These are phyloP conservation scores for Aspergillus sp. DNA, from an alignment of 2,329 filamentous ascomycete species.

Conservation along the genomic window DNA sequence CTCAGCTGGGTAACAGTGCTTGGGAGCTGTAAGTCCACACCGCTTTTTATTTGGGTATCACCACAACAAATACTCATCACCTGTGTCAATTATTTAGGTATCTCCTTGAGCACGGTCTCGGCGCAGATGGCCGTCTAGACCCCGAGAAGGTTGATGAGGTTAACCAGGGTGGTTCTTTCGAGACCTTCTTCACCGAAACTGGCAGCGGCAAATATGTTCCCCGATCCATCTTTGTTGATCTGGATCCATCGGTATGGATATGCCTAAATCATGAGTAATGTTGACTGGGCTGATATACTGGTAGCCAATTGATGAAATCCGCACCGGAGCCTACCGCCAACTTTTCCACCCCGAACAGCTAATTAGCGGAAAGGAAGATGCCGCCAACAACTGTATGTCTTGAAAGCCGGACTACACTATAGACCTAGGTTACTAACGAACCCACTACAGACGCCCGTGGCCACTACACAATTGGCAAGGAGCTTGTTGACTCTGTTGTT, in stretches of 20 bases:
- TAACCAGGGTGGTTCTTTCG: conserved; percentile 57
- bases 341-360: conserved; percentile 67
- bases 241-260: conserved; percentile 59
- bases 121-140: conserved; percentile 59
- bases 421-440: conserved; percentile 15
- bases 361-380: conserved; percentile 68
- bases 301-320: conserved; percentile 66
- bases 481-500: conserved; percentile 63
- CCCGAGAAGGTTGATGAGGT: conserved; percentile 54
- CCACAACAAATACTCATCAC: not conserved
- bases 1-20: conserved; percentile 66
- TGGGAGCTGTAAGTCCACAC: conserved; percentile 63
- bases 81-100: conserved; percentile 47
- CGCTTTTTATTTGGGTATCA: conserved; percentile 23
- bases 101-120: conserved; percentile 65
- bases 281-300: conserved; percentile 11
- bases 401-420: not conserved
- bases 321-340: conserved; percentile 61
- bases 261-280: not conserved
- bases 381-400: conserved; percentile 63
- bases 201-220: conserved; percentile 66
- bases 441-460: conserved; percentile 61
- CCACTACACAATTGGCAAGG: conserved; percentile 69
- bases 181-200: conserved; percentile 68
- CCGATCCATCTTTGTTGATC: conserved; percentile 66